phyloP scores from a whole-genome alignment of 139 green algal genomes.

The Micractinium sp. region DNA sequence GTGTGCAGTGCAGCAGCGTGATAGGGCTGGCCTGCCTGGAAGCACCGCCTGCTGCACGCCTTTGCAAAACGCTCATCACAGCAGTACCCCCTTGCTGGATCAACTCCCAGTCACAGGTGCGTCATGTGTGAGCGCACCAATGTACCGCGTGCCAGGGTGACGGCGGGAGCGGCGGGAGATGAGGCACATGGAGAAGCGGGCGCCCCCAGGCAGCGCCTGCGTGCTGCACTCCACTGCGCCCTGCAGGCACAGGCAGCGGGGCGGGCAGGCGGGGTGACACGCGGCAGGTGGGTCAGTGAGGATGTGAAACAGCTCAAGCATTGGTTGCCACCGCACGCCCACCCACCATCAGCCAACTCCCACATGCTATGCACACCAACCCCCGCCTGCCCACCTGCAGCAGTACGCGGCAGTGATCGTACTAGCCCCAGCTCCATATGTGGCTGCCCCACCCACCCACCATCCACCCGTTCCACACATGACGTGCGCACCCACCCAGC shows the following conservation, averaged over 20 bases:
- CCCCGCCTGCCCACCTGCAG: too few relatives aligned
- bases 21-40: neutral
- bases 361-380: too few relatives aligned
- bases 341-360: neutral
- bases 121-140: constrained; percentile 41
- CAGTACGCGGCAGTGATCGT: too few relatives aligned
- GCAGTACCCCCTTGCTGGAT: too few relatives aligned
- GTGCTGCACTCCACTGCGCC: constrained; percentile 84
- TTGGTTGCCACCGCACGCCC: neutral
- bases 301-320: neutral
- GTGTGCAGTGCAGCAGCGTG: neutral
- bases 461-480: neutral
- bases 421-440: too few relatives aligned
- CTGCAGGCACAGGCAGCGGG: constrained; percentile 52
- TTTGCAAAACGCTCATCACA: too few relatives aligned
- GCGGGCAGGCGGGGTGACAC: too few relatives aligned
- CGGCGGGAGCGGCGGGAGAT: constrained; percentile 81
- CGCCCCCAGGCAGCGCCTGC: constrained; percentile 65
- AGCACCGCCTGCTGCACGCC: too few relatives aligned
- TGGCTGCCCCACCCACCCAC: neutral
- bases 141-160: constrained; percentile 93
- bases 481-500: neutral
- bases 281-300: neutral
- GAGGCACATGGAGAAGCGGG: constrained; percentile 70
- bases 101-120: too few relatives aligned